These are phyloP conservation scores for Saprolegnia parasitica DNA, from an alignment of 352 stramenopile genomes.

Conservation along the genomic window DNA sequence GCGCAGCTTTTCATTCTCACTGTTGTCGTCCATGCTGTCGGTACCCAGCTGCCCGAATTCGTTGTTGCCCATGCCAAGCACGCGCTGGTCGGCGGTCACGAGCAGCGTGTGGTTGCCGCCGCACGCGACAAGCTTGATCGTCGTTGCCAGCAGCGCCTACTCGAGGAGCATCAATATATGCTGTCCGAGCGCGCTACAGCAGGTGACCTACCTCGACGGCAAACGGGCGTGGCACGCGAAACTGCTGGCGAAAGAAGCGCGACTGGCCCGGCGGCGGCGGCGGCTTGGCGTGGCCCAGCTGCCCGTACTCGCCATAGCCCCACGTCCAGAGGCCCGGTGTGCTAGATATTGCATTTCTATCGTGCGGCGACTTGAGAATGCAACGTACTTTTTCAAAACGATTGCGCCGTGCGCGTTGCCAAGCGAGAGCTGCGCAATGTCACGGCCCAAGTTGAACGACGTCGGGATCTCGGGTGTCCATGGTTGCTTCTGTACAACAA, in stretches of 20 bases:
- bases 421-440: conserved; percentile 51
- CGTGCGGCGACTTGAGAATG: background rate
- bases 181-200: background rate
- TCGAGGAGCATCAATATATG: background rate
- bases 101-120: conserved; percentile 68
- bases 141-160: conserved; percentile 53
- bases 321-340: conserved; percentile 69
- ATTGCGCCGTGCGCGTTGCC: conserved; percentile 58
- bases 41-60: conserved; percentile 56
- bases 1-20: conserved; percentile 33
- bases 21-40: conserved; percentile 33
- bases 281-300: conserved; percentile 66
- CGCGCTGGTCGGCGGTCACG: conserved; percentile 48
- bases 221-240: conserved; percentile 57
- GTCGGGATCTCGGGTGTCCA: conserved; percentile 40
- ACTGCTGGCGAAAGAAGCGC: conserved; percentile 76
- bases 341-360: conserved; percentile 35
- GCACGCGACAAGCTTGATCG: conserved; percentile 53
- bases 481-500: background rate
- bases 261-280: conserved; percentile 45
- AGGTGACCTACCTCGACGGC: conserved; percentile 63
- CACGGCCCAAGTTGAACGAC: conserved; percentile 68
- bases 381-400: conserved; percentile 45
- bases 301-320: conserved; percentile 63
- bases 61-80: conserved; percentile 75